Evolutionary conservation across 2,329 filamentous ascomycete genomes (phyloP).

Genomic region (Colletotrichum godetiae): DNA sequence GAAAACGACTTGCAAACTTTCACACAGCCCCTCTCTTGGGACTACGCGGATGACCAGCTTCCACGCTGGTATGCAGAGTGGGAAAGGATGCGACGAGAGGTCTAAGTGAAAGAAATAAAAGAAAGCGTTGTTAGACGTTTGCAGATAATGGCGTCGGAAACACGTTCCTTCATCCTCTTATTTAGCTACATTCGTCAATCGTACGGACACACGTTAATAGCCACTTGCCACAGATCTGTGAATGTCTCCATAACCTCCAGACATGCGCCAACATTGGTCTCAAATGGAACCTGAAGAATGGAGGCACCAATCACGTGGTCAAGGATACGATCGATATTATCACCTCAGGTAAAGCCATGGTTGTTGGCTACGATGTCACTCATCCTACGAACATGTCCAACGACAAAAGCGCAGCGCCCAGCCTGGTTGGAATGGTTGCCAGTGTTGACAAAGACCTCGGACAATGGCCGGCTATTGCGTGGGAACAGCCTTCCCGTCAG

Average conservation of each 20-base stretch:
- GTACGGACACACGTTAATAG: too few species aligned
- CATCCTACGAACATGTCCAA: constrained; percentile 79
- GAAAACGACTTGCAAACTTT: too few species aligned
- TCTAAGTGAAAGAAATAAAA: too few species aligned
- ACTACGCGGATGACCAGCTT: too few species aligned
- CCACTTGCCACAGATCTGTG: too few species aligned
- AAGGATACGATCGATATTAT: constrained; percentile 68
- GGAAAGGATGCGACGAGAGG: too few species aligned
- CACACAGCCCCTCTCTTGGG: too few species aligned
- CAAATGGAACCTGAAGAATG: constrained; percentile 85
- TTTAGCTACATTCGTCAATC: too few species aligned
- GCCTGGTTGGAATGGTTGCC: constrained; percentile 83
- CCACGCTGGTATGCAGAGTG: too few species aligned
- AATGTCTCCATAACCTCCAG: constrained; percentile 48
- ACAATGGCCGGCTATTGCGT: constrained; percentile 82
- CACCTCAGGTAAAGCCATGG: constrained; percentile 78
- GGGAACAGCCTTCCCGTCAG: constrained; percentile 73
- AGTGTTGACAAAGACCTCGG: constrained; percentile 76
- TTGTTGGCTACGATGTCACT: constrained; percentile 90
- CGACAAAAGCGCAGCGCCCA: constrained; percentile 70
- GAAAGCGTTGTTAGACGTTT: too few species aligned
- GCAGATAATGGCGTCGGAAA: too few species aligned
- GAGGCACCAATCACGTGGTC: constrained; percentile 78
- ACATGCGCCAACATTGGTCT: constrained; percentile 78
- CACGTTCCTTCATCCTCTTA: too few species aligned